Percentiles rank a stretch among this genome's conserved stretches.
These are phyloP conservation scores for Tulasnella sp. DNA, from an alignment of 768 basidiomycete genomes.

Conservation along the genomic window DNA sequence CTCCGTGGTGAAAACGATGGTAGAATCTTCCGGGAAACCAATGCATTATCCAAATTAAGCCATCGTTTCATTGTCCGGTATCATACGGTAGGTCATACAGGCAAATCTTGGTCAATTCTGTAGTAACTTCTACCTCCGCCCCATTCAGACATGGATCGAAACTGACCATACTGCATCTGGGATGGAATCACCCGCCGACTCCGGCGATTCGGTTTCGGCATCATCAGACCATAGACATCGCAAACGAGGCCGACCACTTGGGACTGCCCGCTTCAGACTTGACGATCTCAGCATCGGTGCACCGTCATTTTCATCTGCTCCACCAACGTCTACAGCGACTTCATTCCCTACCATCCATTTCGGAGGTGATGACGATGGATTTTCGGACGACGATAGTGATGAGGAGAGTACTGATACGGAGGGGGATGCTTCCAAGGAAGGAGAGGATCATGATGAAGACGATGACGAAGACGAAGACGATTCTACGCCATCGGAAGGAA, in stretches of 20 bases:
- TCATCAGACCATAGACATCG: slow-evolving; percentile 22
- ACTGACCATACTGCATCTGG: slow-evolving; percentile 38
- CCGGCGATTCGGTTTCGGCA: slow-evolving; percentile 34
- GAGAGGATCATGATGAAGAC: slow-evolving; percentile 32
- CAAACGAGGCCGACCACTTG: not conserved
- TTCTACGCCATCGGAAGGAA: slow-evolving; percentile 20
- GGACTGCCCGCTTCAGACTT: slow-evolving; percentile 4
- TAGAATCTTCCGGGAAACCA: slow-evolving; percentile 85
- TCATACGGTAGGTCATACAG: slow-evolving; percentile 37
- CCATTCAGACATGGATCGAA: slow-evolving; percentile 59
- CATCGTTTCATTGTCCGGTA: slow-evolving; percentile 89
- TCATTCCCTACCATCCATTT: slow-evolving; percentile 84
- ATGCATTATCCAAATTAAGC: slow-evolving; percentile 71
- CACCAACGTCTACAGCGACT: slow-evolving; percentile 39
- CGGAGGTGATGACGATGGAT: slow-evolving; percentile 25
- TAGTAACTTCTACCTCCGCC: not conserved
- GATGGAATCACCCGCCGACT: slow-evolving; percentile 30
- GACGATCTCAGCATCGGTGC: slow-evolving; percentile 46
- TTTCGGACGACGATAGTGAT: slow-evolving; percentile 15
- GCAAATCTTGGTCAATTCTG: not conserved
- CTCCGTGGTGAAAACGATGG: slow-evolving; percentile 68
- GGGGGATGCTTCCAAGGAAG: slow-evolving; percentile 30
- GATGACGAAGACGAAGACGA: slow-evolving; percentile 24
- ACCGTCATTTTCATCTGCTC: slow-evolving; percentile 10
- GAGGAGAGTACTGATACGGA: slow-evolving; percentile 19